Evolutionary conservation across 208 protist species (phyloP).

Genomic region (Phytomonas sp.): DNA sequence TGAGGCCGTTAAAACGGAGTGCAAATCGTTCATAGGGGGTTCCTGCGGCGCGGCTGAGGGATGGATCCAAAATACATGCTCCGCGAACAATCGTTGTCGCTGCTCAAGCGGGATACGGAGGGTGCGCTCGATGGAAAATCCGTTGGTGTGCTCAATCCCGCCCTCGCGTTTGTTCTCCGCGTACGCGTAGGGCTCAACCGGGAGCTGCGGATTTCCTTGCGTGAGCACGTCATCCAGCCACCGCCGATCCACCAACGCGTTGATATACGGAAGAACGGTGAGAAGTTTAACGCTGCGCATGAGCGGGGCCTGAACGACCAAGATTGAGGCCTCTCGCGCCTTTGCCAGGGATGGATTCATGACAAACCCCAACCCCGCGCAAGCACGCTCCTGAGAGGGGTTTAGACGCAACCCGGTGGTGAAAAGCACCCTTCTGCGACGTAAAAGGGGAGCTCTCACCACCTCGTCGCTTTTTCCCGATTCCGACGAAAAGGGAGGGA

Average conservation of each 20-base stretch:
- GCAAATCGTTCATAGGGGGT: constrained; percentile 56
- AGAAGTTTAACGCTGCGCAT: constrained; percentile 73
- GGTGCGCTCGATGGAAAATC: constrained; percentile 32
- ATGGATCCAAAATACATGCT: constrained; percentile 53
- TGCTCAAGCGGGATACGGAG: constrained; percentile 19
- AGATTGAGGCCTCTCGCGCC: constrained; percentile 21
- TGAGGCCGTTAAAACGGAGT: constrained; percentile 44
- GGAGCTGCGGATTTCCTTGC: constrained; percentile 9
- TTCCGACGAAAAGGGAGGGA: not conserved
- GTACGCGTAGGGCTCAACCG: constrained; percentile 16
- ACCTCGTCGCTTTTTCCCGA: not conserved
- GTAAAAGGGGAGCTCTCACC: not conserved
- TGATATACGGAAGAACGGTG: constrained; percentile 46
- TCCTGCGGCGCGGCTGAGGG: constrained; percentile 40
- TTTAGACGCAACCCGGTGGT: constrained; percentile 57
- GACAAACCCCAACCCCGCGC: constrained; percentile 23
- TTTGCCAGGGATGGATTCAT: constrained; percentile 42
- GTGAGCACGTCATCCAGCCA: constrained; percentile 47
- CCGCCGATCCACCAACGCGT: constrained; percentile 26
- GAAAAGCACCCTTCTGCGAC: constrained; percentile 22
- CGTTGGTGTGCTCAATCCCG: constrained; percentile 54
- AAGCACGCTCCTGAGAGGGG: constrained; percentile 13
- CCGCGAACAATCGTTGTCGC: constrained; percentile 37
- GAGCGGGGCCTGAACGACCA: constrained; percentile 50
- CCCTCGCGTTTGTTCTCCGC: constrained; percentile 22